Conservation (phyloP, 164 flowering plant species). For the Magnolia officinalis region DNA sequence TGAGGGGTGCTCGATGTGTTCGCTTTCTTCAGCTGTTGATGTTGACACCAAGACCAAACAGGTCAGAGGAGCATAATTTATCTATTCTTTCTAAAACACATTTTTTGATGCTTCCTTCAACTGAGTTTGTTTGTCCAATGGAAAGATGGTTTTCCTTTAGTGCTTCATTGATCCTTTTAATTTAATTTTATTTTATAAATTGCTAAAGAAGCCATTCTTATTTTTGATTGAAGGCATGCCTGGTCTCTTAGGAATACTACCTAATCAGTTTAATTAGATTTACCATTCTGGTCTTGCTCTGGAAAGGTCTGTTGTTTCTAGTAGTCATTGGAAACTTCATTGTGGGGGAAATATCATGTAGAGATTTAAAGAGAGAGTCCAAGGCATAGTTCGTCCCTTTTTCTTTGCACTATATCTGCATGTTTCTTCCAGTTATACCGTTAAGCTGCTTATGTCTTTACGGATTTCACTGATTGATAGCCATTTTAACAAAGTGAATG, state of each 20-base stretch:
- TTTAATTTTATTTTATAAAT: too few species aligned
- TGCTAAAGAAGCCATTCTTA: too few species aligned
- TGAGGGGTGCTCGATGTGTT: constrained; percentile 36
- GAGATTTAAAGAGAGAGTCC: background rate
- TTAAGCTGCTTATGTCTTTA: too few species aligned
- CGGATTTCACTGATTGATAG: background rate
- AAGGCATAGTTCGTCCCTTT: background rate
- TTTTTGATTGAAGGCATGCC: background rate
- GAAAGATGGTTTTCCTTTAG: too few species aligned
- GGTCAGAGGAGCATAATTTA: constrained; percentile 29
- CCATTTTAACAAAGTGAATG: too few species aligned
- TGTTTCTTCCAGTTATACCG: too few species aligned
- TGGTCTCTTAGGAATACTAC: background rate
- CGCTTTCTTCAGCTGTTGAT: constrained; percentile 31
- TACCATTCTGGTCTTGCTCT: background rate
- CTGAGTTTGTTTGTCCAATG: too few species aligned
- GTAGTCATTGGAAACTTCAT: background rate
- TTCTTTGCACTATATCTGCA: too few species aligned
- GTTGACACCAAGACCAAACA: constrained; percentile 56
- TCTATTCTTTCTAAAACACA: constrained; percentile 18
- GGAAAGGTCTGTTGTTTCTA: background rate
- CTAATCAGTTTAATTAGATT: background rate
- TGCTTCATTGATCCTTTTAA: background rate
- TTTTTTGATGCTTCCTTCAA: background rate
- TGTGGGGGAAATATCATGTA: background rate